Evolutionary conservation across 2,329 filamentous ascomycete genomes (phyloP), one percentile per base, ranked within the genome.

Genomic region (Fusarium goolgardi): DNA sequence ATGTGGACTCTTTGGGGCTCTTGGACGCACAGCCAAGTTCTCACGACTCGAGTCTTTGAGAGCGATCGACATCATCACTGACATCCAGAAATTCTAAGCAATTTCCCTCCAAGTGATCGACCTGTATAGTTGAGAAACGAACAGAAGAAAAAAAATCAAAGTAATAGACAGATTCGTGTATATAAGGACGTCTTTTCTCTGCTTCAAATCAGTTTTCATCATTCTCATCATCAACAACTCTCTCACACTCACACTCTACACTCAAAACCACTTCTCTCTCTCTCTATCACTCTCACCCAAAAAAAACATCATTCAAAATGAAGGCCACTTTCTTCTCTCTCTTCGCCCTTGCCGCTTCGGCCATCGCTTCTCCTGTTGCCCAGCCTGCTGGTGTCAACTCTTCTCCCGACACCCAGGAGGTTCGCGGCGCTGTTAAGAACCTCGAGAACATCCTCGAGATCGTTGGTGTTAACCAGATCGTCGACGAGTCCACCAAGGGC

Each of bases 261-360:
- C 47, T 39, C 47, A 21, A 29, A 15, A 47, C 55, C 32, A 52
- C 47, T 44, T 43, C 21, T 54, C 40, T 45, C 40, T 45, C 15
- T 37, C 21, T 34, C 15, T 16, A 27, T 27, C 27, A 27, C 27
- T 27, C 27, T 27, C 27, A 27, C 27, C 9, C 18, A n/a, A n/a
- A n/a, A 40, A 18, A 10, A 40, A 35, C 49, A 18, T 18, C 12
- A 32, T 60, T 61, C 68, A 73, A 56, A 61, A 74, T 74, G 72
- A 74, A 74, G 72, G 55, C 62, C 34, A 37, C 70, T 59, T 63
- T 74, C 64, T 65, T 74, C 60, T 66, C 71, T 23, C 21, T 74
- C 47, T 65, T 73, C 53, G 47, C 72, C 20, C 58, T 74, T 51
- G 70, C 70, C 44, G 27, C 61, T 34, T 55, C 72, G 21, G 72